A percentile compares a stretch with the other conserved stretches of the same genome.
phyloP scores from a whole-genome alignment of 2,329 filamentous ascomycete genomes.

The Aspergillus sp. region DNA sequence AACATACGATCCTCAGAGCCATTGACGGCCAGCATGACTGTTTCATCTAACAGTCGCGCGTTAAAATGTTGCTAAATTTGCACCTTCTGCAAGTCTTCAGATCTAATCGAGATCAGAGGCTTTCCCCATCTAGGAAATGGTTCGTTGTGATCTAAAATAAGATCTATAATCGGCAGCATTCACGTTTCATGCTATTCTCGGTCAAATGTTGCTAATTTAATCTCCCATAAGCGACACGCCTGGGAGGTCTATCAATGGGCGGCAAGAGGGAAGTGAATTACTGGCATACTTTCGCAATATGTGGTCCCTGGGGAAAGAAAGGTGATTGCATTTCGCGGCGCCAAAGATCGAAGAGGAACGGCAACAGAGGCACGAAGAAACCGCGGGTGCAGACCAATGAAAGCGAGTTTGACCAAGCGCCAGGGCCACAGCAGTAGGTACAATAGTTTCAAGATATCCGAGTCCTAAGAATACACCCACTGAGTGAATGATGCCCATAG shows the following conservation, averaged over 20 bases:
- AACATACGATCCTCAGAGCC: constrained; percentile 23
- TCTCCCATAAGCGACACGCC: constrained; percentile 12
- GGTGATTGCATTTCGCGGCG: constrained; percentile 15
- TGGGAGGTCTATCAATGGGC: constrained; percentile 15
- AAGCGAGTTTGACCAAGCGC: background rate
- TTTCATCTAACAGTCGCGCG: constrained; percentile 41
- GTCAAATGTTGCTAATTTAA: constrained; percentile 18
- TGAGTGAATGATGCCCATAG: constrained; percentile 5
- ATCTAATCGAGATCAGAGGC: constrained; percentile 17
- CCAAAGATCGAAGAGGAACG: constrained; percentile 13
- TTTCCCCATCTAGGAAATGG: constrained; percentile 20
- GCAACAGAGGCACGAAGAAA: constrained; percentile 11
- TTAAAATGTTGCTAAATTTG: constrained; percentile 43
- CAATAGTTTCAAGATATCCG: constrained; percentile 19
- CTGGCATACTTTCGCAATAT: constrained; percentile 9
- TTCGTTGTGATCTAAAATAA: constrained; percentile 23
- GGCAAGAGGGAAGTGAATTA: constrained; percentile 16
- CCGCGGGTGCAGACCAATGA: constrained; percentile 8
- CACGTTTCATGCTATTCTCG: constrained; percentile 28
- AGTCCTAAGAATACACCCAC: constrained; percentile 24
- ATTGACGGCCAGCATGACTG: constrained; percentile 23
- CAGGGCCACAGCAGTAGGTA: constrained; percentile 2
- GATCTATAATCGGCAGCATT: constrained; percentile 25
- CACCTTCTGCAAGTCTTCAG: constrained; percentile 32
- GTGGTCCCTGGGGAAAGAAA: constrained; percentile 8